Base-by-base conservation (phyloP, 106 monocot species). In the Acanthochlamys bracteata region DNA sequence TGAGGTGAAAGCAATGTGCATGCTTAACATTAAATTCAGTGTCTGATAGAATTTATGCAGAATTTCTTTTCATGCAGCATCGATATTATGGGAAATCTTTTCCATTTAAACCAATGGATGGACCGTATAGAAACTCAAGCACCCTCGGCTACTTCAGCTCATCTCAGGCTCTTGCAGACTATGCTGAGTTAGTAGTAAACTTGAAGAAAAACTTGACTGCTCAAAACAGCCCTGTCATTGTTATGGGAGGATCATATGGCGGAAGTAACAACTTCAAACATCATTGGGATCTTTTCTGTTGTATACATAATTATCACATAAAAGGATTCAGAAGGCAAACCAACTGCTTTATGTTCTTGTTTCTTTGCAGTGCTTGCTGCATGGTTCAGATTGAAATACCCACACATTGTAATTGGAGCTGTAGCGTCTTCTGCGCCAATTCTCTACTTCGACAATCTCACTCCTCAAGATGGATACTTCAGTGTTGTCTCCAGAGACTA, bases 321-420 rank as follows among this genome's bases (percentile, higher is more conserved):
- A 4, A 22, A 25, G 7, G 8, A 55, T 25, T 0, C 22, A 59
- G 26, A 24, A 25, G 16, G 2, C 47, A 43, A 46, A 17, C n/a
- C 13, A 45, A 45, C 43, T 45, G 43, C 43, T 45, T 13, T 45
- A n/a, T n/a, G n/a, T 45, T 66, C 24, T 51, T 66, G 24, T 4
- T 47, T 66, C 13, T 2, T 53, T 20, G 14, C 54, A 76, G 70
- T 76, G 71, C 65, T 76, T 17, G 70, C 70, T 20, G 42, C 76
- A 12, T 76, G 76, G 76, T 71, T 76, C 53, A 42, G 66, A 20
- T 53, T 76, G 66, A 76, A 76, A 24, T 76, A 71, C 66, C 76
- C 70, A 11, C 70, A 76, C 40, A 71, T 76, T 21, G 71, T 40
- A 20, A 76, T 76, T 25, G 76, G 71, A 66, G 70, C 76, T 15